A percentile compares a stretch with the other conserved stretches of the same genome.
phyloP scores from a whole-genome alignment of 2,329 filamentous ascomycete genomes.

The Colletotrichum filicis region DNA sequence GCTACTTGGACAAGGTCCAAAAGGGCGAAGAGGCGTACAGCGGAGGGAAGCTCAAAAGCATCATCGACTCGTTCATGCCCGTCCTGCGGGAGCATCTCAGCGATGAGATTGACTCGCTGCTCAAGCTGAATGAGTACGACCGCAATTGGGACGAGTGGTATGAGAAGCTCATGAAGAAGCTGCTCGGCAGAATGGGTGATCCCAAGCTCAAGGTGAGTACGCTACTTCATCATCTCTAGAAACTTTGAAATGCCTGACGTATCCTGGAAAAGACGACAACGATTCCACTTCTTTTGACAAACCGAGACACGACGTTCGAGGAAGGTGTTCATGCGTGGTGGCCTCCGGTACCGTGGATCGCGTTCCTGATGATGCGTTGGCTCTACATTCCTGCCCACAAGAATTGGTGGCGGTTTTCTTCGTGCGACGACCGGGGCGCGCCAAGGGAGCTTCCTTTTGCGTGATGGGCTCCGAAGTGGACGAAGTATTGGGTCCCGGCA shows the following conservation, averaged over 20 bases:
- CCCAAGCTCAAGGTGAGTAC: constrained; percentile 36
- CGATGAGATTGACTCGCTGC: constrained; percentile 51
- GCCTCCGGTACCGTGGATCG: constrained; percentile 43
- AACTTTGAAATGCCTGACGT: background rate
- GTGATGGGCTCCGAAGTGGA: constrained; percentile 27
- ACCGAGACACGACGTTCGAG: constrained; percentile 42
- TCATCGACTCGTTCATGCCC: constrained; percentile 50
- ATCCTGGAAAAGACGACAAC: constrained; percentile 10
- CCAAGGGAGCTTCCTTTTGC: constrained; percentile 50
- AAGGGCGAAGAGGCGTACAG: constrained; percentile 43
- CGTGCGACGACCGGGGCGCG: constrained; percentile 42
- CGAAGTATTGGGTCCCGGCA: background rate
- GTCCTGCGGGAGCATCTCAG: constrained; percentile 48
- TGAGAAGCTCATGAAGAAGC: constrained; percentile 33
- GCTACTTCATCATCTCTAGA: background rate
- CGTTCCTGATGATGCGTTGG: constrained; percentile 44
- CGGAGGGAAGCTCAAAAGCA: constrained; percentile 41
- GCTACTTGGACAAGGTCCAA: constrained; percentile 45
- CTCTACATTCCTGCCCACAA: constrained; percentile 47
- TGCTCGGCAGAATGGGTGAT: constrained; percentile 35
- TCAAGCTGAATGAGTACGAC: constrained; percentile 46
- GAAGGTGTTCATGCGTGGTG: constrained; percentile 37
- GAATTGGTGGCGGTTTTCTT: constrained; percentile 49
- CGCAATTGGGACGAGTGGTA: constrained; percentile 48
- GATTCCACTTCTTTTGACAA: constrained; percentile 38